Conservation (phyloP, 352 stramenopile species). For the Blastocystis hominis region DNA sequence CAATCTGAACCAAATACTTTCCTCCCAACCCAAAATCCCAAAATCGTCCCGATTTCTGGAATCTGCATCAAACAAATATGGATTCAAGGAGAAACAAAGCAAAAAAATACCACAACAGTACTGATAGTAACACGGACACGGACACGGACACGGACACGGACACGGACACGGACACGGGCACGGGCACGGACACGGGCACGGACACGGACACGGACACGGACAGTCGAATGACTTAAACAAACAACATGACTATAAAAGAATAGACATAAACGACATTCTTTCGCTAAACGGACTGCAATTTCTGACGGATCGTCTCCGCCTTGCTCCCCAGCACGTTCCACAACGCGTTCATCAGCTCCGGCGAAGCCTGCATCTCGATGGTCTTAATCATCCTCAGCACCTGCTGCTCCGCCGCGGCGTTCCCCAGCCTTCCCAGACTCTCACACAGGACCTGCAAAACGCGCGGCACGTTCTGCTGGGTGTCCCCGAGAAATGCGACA, state of each 20-base stretch:
- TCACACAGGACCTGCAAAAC: conserved; percentile 28
- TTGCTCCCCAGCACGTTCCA: conserved; percentile 9
- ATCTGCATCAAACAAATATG: neutral
- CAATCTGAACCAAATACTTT: neutral
- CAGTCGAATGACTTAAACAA: neutral
- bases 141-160: too few relatives aligned
- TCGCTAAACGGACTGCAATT: neutral
- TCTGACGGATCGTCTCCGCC: neutral
- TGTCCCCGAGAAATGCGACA: neutral
- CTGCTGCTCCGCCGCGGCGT: neutral
- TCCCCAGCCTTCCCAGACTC: neutral
- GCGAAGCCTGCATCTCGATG: conserved; percentile 24
- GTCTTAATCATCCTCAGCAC: conserved; percentile 23
- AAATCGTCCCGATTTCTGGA: neutral
- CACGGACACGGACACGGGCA: too few relatives aligned
- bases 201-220: too few relatives aligned
- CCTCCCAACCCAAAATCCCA: neutral
- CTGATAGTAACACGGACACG: too few relatives aligned
- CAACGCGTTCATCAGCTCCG: conserved; percentile 3
- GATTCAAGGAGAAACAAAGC: too few relatives aligned
- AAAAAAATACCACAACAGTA: too few relatives aligned
- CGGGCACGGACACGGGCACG: too few relatives aligned
- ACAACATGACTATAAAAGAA: neutral
- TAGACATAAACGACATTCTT: neutral
- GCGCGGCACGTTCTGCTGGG: neutral